phyloP scores from a whole-genome alignment of 2,329 filamentous ascomycete species.

The Talaromyces sp. region DNA sequence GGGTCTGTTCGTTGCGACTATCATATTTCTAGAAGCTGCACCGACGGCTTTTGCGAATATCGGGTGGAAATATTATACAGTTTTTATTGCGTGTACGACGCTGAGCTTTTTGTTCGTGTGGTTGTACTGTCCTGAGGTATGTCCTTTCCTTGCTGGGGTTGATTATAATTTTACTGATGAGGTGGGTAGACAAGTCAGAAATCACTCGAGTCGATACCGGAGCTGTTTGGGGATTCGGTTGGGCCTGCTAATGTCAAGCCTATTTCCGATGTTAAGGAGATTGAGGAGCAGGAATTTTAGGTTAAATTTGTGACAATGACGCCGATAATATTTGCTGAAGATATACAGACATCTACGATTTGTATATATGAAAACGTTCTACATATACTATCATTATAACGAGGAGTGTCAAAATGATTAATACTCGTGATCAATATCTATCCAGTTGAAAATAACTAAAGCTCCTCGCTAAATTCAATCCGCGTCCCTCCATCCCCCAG shows the following conservation, averaged over 20 bases:
- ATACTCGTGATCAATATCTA: no score
- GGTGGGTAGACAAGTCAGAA: not conserved
- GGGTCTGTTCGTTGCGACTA: not conserved
- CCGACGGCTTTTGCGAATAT: not conserved
- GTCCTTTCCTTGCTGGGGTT: not conserved
- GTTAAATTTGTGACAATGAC: not conserved
- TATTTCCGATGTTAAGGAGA: not conserved
- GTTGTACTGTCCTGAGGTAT: not conserved
- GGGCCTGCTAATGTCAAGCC: not conserved
- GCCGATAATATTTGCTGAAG: not conserved
- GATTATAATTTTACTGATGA: not conserved
- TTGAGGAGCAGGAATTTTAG: not conserved
- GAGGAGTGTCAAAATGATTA: not conserved
- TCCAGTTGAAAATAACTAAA: not conserved
- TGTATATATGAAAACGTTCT: not conserved
- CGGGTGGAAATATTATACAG: not conserved
- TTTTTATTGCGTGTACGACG: not conserved
- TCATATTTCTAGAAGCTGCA: not conserved
- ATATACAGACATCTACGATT: no score
- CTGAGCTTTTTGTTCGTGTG: not conserved
- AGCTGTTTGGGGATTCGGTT: not conserved
- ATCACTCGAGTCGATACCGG: not conserved
- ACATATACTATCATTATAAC: not conserved
- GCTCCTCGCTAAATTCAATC: not conserved
- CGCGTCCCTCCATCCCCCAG: not conserved